Evolutionary conservation across 2,329 filamentous ascomycete species (phyloP), one percentile per base, ranked within the genome.

Genomic region (Dothistroma pini): DNA sequence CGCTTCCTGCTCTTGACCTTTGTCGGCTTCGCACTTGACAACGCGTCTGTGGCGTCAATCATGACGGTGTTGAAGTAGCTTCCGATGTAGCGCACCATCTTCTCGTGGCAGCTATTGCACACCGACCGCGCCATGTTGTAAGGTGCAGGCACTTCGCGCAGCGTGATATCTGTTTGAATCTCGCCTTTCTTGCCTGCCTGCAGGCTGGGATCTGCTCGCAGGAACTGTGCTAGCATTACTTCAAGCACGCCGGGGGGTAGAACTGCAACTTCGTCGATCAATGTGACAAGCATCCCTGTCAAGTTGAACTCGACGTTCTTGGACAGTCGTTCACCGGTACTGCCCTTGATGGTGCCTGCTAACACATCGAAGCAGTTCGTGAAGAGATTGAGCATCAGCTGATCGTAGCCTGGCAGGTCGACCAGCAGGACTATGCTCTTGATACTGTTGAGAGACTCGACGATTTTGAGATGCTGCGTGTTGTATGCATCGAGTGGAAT

Each of bases 21-120:
- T 84, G 47, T 51, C 2, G 62, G 56, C 53, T 71, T 74, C n/a
- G 63, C 54, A 11, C 60, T 63, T 9, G 65, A 58, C 11, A 68
- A 55, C 5, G 63, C 67, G 19, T 74, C 71, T 12, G 71, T 92
- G 3, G 92, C 90, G 72, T 97, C 92, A 63, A 97, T 87, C 60
- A 99, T 96, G 56, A 97, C 92, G 59, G 96, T 92, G 76, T 92
- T 96, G 75, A 99, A 99, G 75, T 97, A 99, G 71, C 96, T 92
- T 67, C 91, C 93, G 59, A 97, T 89, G 68, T 96, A 91, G 63
- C 92, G 89, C 0, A 91, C 89, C 93, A 99, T 97, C 76, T 96
- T 96, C 68, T 97, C 93, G 0, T 90, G 86, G 68, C 88, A 96
- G 19, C 85, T 85, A 70, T 92, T 95, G 79, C 95, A 99, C 50